Base-by-base conservation (phyloP, 2,329 filamentous ascomycete species). In the Colletotrichum horii region DNA sequence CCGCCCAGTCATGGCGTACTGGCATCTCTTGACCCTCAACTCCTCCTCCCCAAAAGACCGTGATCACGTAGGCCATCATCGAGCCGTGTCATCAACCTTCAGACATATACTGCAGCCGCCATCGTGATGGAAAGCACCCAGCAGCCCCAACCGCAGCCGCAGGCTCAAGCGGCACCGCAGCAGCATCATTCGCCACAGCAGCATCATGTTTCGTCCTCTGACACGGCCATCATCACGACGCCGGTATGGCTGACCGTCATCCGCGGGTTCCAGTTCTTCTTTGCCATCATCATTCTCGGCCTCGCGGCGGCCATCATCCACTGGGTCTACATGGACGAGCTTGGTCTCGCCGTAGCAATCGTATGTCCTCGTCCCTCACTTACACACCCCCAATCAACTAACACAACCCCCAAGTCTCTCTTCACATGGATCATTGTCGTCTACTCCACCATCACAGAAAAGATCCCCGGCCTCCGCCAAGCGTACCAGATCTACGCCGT, bases 401-500 rank as follows among this genome's bases (percentile, higher is more conserved):
- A 52, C 55, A 3, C 56, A 52, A 14, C 11, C 16, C 6, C 34
- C 19, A 43, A 89, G 88, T 80, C 83, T 19, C 68, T 89, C 76
- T 82, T 89, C 77, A 89, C 87, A 28, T 89, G 87, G 87, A 66
- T 88, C 36, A 80, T 85, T 56, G 80, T 88, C 36, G 77, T 80
- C 14, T 89, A 89, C 80, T 78, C 81, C 24, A 66, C 89, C 77
- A 76, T 87, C 4, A 81, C 86, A 24, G 87, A 88, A 73, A 87
- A 84, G 70, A 75, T 86, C 19, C 12, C 81, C 8, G 74, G 79
- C 6, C 81, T 85, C 52, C 84, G 81, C 24, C 28, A 69, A 2
- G 78, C 80, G 22, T 89, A 89, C 78, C 85, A 89, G 76, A 83
- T 88, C 72, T 83, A 85, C 77, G 87, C 87, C 55, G 82, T 88